Percentiles rank a stretch among this genome's conserved stretches.
Conservation (phyloP, 23 red algal species). For the Gracilariopsis chorda region DNA sequence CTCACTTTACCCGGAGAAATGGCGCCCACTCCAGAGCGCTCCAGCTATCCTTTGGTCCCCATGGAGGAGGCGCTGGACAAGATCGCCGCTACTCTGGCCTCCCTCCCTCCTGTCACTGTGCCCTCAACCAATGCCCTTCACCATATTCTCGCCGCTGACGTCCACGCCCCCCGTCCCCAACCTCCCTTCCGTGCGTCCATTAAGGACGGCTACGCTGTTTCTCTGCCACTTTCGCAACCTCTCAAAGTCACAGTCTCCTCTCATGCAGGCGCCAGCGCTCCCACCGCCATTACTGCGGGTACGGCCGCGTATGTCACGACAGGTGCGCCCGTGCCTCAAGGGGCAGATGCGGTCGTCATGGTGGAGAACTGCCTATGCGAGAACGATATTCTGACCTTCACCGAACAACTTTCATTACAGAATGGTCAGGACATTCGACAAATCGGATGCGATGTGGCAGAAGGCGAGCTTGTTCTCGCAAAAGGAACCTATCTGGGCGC, state of each 20-base stretch:
- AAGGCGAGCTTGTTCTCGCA: conserved; percentile 67
- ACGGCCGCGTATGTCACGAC: conserved; percentile 81
- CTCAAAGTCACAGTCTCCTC: conserved; percentile 2
- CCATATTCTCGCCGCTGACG: conserved; percentile 8
- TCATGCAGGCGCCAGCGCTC: not conserved
- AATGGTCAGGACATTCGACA: conserved; percentile 78
- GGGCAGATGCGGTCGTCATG: conserved; percentile 87
- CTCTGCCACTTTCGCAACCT: not conserved
- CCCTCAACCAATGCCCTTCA: conserved; percentile 15
- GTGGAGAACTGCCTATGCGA: conserved; percentile 70
- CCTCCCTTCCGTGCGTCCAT: conserved; percentile 55
- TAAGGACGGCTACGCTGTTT: conserved; percentile 59
- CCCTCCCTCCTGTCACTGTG: conserved; percentile 23
- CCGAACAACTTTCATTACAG: not conserved
- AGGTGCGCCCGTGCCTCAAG: conserved; percentile 79
- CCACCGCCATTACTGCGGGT: not conserved
- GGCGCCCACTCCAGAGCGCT: conserved; percentile 16
- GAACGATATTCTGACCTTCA: conserved; percentile 13
- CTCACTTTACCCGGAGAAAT: no score
- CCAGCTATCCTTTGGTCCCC: conserved; percentile 35
- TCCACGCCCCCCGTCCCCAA: conserved; percentile 27
- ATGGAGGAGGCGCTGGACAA: conserved; percentile 44
- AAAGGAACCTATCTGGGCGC: conserved; percentile 48
- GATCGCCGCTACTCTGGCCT: conserved; percentile 6
- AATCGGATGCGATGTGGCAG: conserved; percentile 66